phyloP scores from a whole-genome alignment of 1,284 basidiomycete species.

The Trichosporon asahii region DNA sequence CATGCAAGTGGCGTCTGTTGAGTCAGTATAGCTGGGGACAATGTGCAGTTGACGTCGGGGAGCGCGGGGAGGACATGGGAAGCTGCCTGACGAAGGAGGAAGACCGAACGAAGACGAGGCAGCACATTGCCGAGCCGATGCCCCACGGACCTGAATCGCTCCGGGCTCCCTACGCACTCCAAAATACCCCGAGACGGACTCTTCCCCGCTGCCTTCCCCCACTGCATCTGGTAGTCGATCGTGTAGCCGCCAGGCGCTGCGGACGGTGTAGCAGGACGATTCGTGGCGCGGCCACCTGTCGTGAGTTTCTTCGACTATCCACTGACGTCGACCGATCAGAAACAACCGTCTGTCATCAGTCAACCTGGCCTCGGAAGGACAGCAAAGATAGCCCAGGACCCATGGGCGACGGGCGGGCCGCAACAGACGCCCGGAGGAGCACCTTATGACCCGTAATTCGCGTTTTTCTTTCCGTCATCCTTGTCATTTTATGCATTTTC shows the following conservation, averaged over 20 bases:
- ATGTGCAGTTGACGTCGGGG: no score
- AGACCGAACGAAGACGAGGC: not conserved
- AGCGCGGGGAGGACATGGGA: no score
- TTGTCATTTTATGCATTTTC: slow-evolving; percentile 9
- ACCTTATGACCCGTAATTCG: not conserved
- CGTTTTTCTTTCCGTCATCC: not conserved
- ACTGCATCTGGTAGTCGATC: not conserved
- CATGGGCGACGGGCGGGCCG: no score
- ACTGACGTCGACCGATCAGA: not conserved
- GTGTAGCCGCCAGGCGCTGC: not conserved
- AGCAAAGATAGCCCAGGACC: not conserved
- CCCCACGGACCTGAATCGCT: not conserved
- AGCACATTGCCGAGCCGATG: not conserved
- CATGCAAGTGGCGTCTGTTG: no score
- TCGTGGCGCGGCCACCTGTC: not conserved
- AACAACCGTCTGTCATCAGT: not conserved
- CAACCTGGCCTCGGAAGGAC: not conserved
- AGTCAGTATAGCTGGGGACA: no score
- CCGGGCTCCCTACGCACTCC: not conserved
- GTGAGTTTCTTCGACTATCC: not conserved
- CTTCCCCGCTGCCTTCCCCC: not conserved
- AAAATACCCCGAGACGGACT: no score
- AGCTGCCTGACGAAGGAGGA: no score
- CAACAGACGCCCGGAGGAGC: not conserved
- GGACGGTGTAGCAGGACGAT: not conserved